Base-by-base conservation (phyloP, 139 green algal species). In the Coelastrella sp. region DNA sequence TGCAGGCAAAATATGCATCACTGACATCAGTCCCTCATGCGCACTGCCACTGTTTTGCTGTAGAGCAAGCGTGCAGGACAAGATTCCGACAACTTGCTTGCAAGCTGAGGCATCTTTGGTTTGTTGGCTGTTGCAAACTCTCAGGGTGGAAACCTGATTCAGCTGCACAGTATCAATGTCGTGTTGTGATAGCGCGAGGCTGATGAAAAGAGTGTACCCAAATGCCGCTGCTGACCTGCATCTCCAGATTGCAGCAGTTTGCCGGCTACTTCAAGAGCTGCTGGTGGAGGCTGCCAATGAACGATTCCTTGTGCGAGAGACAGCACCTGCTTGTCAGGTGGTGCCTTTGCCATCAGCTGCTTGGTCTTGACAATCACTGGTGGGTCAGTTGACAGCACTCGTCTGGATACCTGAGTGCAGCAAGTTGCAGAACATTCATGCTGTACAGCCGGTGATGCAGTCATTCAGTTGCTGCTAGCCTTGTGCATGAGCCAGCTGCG, bases 241-340 rank as follows among this genome's bases (percentile, higher is more conserved):
- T 82, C 22, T 3, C 59, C 80, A n/a, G 20, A 10, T 5, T 65
- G 22, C 68, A 89, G 77, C 65, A 82, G 23, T 60, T 87, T 20
- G 6, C 19, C 13, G 17, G 94, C 97, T 10, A 56, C 57, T 13
- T 95, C 81, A 13, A 98, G 73, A 2, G 97, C 97, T 5, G 61
- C 58, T 0, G 89, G 59, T 3, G 97, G 97, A 14, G 97, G 97
- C 59, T 61, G 6, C 97, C 97, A 99, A 87, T 97, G 91, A 23
- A 98, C 96, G 19, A 99, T 94, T 81, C 95, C 97, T 92, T 99
- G 97, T 0, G 95, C 96, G 0, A 98, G 92, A 0, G 92, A 96
- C 16, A 96, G 54, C 0, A 11, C 94, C 5, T 90, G 93, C 32
- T 89, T 58, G 60, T 87, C 75, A 71, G 56, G 3, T 58, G 89